Base-by-base conservation (phyloP, 495 filamentous ascomycete genomes). In the Bombardia bombarda region DNA sequence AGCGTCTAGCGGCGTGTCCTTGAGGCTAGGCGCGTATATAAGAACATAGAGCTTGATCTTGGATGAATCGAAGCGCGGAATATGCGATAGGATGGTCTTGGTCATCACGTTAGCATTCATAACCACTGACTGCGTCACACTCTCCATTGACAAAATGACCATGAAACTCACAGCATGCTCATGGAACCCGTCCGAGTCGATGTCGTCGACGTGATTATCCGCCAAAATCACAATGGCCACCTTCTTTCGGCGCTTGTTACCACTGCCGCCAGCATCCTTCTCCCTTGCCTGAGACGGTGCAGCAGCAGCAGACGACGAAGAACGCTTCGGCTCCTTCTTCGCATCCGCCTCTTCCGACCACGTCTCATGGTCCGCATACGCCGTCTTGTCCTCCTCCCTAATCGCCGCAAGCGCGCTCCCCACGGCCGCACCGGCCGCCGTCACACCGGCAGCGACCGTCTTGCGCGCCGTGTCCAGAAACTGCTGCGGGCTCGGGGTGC, bases 401-500 rank as follows among this genome's bases (percentile, higher is more conserved):
- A 95, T 95, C 10, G 86, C 81, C 25, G 83, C 82, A 43, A 96
- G 67, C n/a, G 83, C 86, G 42, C 68, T 83, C 17, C 86, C 86
- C 22, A 89, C 77, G 14, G 73, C 84, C 16, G 81, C 82, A 6
- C 87, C 86, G n/a, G 86, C 87, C 20, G 89, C 89, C 7, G 86
- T 83, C 45, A 95, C 68, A 1, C 88, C 83, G 9, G 87, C 87
- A 0, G 74, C 78, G 18, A 93, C 82, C 38, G 74, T 81, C 59
- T 79, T 81, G 55, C 79, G 80, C 1, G 87, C 87, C 23, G 75
- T 80, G 56, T 90, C 85, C 47, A 90, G 76, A 46, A 94, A 75
- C 62, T 93, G 86, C 56, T 93, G 87, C 20, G 90, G 90, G 54
- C 86, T 93, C 8, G 90, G 86, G 4, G 88, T 92, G 40, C 88